A percentile compares a stretch with the other conserved stretches of the same genome.
These are phyloP conservation scores for Penicillium coffeae DNA, from an alignment of 495 filamentous ascomycete species.

Conservation along the genomic window DNA sequence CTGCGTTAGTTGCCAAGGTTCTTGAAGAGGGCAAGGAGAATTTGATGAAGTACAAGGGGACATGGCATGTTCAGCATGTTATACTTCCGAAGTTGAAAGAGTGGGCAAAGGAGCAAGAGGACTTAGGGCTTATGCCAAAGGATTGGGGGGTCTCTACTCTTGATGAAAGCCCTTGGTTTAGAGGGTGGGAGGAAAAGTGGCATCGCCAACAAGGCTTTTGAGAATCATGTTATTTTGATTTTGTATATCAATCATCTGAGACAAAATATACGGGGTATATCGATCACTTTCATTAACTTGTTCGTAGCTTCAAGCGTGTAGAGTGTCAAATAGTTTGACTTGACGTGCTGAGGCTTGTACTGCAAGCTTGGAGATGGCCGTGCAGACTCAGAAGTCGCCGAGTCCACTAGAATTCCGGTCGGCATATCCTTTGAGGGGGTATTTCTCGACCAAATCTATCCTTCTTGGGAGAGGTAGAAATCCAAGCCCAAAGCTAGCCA, in stretches of 20 bases:
- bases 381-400: too few relatives aligned
- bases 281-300: too few relatives aligned
- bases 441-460: too few relatives aligned
- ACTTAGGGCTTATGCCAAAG: slow-evolving; percentile 54
- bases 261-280: too few relatives aligned
- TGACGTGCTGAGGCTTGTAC: too few relatives aligned
- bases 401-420: too few relatives aligned
- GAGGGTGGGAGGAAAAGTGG: slow-evolving; percentile 84
- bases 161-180: slow-evolving; percentile 78
- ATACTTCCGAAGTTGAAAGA: slow-evolving; percentile 62
- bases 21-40: slow-evolving; percentile 68
- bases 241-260: slow-evolving; percentile 2
- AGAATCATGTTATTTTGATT: not conserved
- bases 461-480: too few relatives aligned
- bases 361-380: too few relatives aligned
- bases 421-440: too few relatives aligned
- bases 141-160: slow-evolving; percentile 75
- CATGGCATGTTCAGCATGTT: slow-evolving; percentile 80
- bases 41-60: slow-evolving; percentile 79
- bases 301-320: too few relatives aligned
- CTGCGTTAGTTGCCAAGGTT: slow-evolving; percentile 62
- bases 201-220: slow-evolving; percentile 68
- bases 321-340: too few relatives aligned
- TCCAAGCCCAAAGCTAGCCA: too few relatives aligned
- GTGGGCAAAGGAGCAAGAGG: slow-evolving; percentile 68